A percentile compares a stretch with the other conserved stretches of the same genome.
phyloP scores from a whole-genome alignment of 2,329 filamentous ascomycete genomes.

The Fusarium nurragi region DNA sequence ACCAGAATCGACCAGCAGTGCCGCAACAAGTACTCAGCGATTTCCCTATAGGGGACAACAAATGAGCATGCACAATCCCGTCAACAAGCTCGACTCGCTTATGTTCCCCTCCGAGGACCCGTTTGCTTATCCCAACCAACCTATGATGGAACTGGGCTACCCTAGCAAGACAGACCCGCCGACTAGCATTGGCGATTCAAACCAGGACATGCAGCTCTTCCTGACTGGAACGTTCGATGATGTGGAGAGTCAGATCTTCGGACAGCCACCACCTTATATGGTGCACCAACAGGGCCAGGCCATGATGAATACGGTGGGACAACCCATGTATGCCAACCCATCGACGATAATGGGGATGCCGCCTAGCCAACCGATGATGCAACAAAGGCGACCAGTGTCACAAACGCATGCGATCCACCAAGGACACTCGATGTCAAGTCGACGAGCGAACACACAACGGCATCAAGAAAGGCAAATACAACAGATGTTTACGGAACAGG shows the following conservation, averaged over 20 bases:
- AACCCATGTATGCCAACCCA: slow-evolving; percentile 54
- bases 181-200: slow-evolving; percentile 47
- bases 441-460: slow-evolving; percentile 42
- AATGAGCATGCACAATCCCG: slow-evolving; percentile 52
- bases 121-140: slow-evolving; percentile 81
- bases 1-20: slow-evolving; percentile 54
- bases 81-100: slow-evolving; percentile 78
- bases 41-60: slow-evolving; percentile 48
- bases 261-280: slow-evolving; percentile 75
- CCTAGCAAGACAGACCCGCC: slow-evolving; percentile 49
- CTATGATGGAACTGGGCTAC: slow-evolving; percentile 69
- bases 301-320: slow-evolving; percentile 54
- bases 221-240: slow-evolving; percentile 67
- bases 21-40: slow-evolving; percentile 53
- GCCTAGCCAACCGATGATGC: slow-evolving; percentile 46
- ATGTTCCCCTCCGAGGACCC: slow-evolving; percentile 85
- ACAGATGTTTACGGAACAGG: slow-evolving; percentile 60
- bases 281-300: slow-evolving; percentile 58
- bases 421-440: slow-evolving; percentile 37
- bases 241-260: slow-evolving; percentile 77
- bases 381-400: slow-evolving; percentile 36
- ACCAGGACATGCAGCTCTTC: slow-evolving; percentile 58
- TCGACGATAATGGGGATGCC: slow-evolving; percentile 56
- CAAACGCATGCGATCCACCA: slow-evolving; percentile 42
- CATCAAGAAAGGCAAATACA: slow-evolving; percentile 57